Conservation (phyloP, 2,329 filamentous ascomycete species). For the Hypoxylon sp. region DNA sequence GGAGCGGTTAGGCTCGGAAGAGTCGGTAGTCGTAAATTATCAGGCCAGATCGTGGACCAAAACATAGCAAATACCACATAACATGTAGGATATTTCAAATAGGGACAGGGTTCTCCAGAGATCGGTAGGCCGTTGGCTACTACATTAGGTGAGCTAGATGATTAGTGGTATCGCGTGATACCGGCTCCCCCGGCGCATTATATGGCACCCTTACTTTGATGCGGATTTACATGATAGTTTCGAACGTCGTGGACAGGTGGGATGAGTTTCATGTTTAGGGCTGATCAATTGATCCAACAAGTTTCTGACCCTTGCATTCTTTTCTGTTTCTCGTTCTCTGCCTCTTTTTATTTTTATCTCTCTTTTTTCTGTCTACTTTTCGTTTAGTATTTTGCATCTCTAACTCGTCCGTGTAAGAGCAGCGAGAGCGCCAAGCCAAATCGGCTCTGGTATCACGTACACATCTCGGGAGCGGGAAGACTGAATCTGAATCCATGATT, state of each 20-base stretch:
- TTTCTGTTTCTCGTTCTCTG: too few relatives aligned
- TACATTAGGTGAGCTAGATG: too few relatives aligned
- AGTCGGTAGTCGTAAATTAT: background rate
- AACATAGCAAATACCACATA: background rate
- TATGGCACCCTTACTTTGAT: too few relatives aligned
- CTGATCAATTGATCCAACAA: too few relatives aligned
- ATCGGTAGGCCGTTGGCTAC: background rate
- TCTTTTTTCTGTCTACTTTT: too few relatives aligned
- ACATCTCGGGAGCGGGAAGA: background rate
- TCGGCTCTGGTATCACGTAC: background rate
- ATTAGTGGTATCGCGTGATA: too few relatives aligned
- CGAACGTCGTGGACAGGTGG: too few relatives aligned
- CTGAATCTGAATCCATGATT: background rate
- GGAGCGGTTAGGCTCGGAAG: background rate
- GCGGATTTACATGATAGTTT: too few relatives aligned
- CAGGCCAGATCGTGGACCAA: background rate
- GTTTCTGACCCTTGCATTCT: too few relatives aligned
- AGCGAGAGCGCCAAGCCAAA: background rate
- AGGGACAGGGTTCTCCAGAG: background rate
- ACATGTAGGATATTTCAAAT: background rate
- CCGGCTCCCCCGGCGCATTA: background rate
- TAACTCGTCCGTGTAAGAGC: background rate
- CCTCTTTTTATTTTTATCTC: too few relatives aligned
- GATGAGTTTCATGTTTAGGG: too few relatives aligned
- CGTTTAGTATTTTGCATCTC: background rate